Conservation (phyloP, 148 eudicot species). For the Arctostaphylos glauca region DNA sequence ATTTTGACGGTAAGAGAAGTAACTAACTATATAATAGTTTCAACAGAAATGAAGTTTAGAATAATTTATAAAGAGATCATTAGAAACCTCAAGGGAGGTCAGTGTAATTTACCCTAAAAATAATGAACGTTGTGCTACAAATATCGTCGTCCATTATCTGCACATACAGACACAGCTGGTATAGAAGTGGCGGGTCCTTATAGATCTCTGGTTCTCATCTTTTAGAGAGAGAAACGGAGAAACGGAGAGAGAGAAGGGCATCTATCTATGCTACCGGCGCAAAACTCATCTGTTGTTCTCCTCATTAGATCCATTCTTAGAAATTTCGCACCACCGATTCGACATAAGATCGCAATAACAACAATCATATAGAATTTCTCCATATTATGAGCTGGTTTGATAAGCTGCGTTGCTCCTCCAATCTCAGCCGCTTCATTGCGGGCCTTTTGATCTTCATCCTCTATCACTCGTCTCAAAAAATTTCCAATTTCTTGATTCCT, state of each 20-base stretch:
- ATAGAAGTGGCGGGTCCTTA: background rate
- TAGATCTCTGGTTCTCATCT: background rate
- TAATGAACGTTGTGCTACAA: background rate
- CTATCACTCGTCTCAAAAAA: slow-evolving; percentile 52
- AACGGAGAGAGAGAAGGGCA: background rate
- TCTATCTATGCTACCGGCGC: slow-evolving; percentile 27
- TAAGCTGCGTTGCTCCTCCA: slow-evolving; percentile 42
- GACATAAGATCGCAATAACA: slow-evolving; percentile 1
- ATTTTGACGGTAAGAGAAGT: too few species aligned
- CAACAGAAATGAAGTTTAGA: too few species aligned
- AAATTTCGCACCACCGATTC: slow-evolving; percentile 10
- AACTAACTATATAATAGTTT: too few species aligned
- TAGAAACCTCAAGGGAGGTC: too few species aligned
- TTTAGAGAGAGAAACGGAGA: slow-evolving; percentile 10
- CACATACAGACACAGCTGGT: background rate
- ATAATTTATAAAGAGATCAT: too few species aligned
- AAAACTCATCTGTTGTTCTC: background rate
- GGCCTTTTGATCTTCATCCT: slow-evolving; percentile 60
- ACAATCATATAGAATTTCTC: background rate
- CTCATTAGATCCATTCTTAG: background rate
- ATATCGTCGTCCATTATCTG: background rate
- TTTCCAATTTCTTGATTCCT: slow-evolving; percentile 70
- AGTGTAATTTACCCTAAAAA: too few species aligned
- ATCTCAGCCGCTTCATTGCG: slow-evolving; percentile 69
- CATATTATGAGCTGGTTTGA: slow-evolving; percentile 70